Percentiles rank a stretch among this genome's conserved stretches.
Evolutionary conservation across 345 rosid species (phyloP).

Genomic region (Chamaenerion angustifolium): DNA sequence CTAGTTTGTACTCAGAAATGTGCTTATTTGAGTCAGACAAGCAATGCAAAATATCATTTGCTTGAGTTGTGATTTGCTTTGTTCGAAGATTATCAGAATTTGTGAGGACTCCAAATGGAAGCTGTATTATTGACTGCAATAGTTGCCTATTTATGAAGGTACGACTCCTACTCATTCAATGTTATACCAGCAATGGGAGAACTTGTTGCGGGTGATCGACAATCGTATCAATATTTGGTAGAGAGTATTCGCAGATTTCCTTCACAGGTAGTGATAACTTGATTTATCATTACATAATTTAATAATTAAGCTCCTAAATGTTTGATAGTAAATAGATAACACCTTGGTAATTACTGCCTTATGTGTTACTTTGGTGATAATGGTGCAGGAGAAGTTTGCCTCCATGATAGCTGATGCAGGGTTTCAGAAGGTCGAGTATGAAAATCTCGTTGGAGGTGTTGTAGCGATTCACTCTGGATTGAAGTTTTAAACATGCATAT

Average conservation of each 20-base stretch:
- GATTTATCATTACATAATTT: neutral
- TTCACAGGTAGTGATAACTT: constrained; percentile 38
- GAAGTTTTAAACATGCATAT: constrained; percentile 30
- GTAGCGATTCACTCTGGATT: constrained; percentile 83
- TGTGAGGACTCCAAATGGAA: too few species aligned
- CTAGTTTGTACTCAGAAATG: too few species aligned
- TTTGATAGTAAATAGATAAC: neutral
- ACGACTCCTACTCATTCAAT: constrained; percentile 71
- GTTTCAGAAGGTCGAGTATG: constrained; percentile 89
- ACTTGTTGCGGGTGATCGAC: constrained; percentile 65
- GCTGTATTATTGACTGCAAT: too few species aligned
- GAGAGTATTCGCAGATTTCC: constrained; percentile 94
- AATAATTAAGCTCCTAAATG: too few species aligned
- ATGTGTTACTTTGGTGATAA: too few species aligned
- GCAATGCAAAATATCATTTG: too few species aligned
- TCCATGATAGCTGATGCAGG: constrained; percentile 85
- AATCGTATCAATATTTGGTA: constrained; percentile 82
- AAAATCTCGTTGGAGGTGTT: constrained; percentile 88
- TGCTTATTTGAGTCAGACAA: too few species aligned
- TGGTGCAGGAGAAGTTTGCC: constrained; percentile 64
- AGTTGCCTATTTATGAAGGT: constrained; percentile 29
- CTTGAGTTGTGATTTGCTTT: too few species aligned
- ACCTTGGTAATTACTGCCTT: too few species aligned
- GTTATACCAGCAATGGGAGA: constrained; percentile 76
- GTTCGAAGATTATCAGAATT: too few species aligned